phyloP scores from a whole-genome alignment of 225 moss, liverwort and hornwort species.

The Climacium dendroides region DNA sequence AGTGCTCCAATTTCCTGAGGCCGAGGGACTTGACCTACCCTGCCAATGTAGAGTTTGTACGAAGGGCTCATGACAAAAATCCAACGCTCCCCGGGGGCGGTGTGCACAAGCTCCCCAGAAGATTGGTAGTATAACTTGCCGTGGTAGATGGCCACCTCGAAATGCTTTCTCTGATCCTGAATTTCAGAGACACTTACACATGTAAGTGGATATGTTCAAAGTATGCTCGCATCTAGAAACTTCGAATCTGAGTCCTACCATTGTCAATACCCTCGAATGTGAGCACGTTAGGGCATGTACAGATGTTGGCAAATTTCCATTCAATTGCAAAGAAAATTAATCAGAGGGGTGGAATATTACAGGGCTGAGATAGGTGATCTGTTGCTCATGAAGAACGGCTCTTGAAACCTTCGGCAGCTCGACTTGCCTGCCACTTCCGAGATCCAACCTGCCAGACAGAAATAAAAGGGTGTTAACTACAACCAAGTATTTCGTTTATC shows the following conservation, averaged over 20 bases:
- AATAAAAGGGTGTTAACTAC: background rate
- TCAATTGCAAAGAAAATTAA: background rate
- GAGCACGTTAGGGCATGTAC: background rate
- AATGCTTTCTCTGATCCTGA: conserved; percentile 73
- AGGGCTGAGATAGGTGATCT: conserved; percentile 77
- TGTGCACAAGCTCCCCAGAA: conserved; percentile 54
- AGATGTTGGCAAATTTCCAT: background rate
- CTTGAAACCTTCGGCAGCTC: conserved; percentile 51
- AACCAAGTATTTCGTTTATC: background rate
- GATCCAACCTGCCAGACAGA: conserved; percentile 65
- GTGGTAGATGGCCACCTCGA: conserved; percentile 50
- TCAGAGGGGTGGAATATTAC: conserved; percentile 19
- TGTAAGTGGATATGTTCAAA: background rate
- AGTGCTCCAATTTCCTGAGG: background rate
- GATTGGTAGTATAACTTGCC: conserved; percentile 63
- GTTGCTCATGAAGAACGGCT: conserved; percentile 46
- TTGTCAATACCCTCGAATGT: background rate
- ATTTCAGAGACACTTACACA: background rate
- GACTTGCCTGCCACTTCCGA: conserved; percentile 59
- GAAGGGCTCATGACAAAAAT: conserved; percentile 91
- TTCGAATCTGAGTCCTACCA: background rate
- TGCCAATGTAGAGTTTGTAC: conserved; percentile 71
- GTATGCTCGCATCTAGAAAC: background rate
- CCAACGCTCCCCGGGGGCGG: conserved; percentile 47
- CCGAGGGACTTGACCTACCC: conserved; percentile 6